Base-by-base conservation (phyloP, 306 rosid genomes). In the Pyrus pyrifolia region DNA sequence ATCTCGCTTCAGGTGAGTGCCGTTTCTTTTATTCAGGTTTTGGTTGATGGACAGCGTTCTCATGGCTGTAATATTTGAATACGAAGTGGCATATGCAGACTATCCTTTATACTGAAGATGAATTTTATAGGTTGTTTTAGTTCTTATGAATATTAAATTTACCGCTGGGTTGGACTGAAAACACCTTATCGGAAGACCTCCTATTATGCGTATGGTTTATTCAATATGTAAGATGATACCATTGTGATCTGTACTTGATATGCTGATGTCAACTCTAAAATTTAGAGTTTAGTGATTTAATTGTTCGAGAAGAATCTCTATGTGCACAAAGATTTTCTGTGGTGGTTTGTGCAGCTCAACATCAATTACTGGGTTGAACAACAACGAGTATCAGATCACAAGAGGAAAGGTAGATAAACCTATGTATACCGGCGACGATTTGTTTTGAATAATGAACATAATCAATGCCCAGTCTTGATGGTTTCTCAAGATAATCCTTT, bases 311-410 rank as follows among this genome's bases (percentile, higher is more conserved):
- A 46, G 68, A 62, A 49, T 42, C 15, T 57, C 40, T 4, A 1
- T 31, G 2, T 73, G 9, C 0, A 45, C 22, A 22, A 31, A 0
- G 18, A 27, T 12, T 75, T 40, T 61, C 1, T 51, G 40, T 35
- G 66, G 66, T 25, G 53, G 45, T 49, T 69, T 76, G 52, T 61
- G 83, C 85, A 94, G 98, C 85, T 86, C 74, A 52, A 63, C 97
- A n/a, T 85, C 93, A 63, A 63, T 91, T 77, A 91, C 89, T 0
- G 97, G 98, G 80, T 85, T 94, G 90, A 94, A 94, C 89, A 94
- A 90, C 88, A 94, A 91, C n/a, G 98, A 91, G 78, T 94, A 91
- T 85, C 98, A 94, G 81, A 90, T 91, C 80, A 29, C 91, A 57
- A 87, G 98, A 78, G 97, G 98, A 86, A 87, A 86, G 98, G 97